Evolutionary conservation across 352 stramenopile genomes (phyloP), one percentile per base, ranked within the genome.

Genomic region (Thraustochytrium striatum): DNA sequence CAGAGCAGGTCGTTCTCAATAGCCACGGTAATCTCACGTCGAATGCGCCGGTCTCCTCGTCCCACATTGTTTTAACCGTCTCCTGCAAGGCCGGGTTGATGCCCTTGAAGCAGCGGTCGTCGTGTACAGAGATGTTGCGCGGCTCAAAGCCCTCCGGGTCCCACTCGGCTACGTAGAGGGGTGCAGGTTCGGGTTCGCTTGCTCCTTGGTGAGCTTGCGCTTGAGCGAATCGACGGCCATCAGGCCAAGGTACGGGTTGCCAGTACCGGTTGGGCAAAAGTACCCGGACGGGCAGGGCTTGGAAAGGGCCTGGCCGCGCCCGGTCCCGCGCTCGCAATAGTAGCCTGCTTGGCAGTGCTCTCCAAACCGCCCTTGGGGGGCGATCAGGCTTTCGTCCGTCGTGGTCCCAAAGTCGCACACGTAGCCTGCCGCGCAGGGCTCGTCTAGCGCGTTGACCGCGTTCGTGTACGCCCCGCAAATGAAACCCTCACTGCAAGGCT

Each of bases 211-310:
- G 1, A 98, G 82, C n/a, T 84, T 72, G 33, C 93, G 86, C 28
- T 86, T 88, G 30, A 97, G 44, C 2, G 88, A 92, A 81, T 98
- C 95, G 79, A 97, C 92, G 1, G 94, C 92, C 1, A 97, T 87
- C 1, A 87, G 84, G 7, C 94, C 94, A 2, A 91, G 80, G 30
- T 91, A 85, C 68, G 91, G 90, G 78, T 97, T 90, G 2, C 86
- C 86, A 9, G 94, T 97, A 0, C 94, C 95, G 7, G 93, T 97
- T 0, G 94, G 95, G 81, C 94, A 98, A 84, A 97, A 98, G 86
- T 97, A 95, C 28, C 93, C 90, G 16, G 84, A 83, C 3, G 92
- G 92, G 82, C 95, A 98, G 21, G 83, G 38, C 41, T 87, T 89
- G 1, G 85, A 75, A n/a, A 87, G 82, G 65, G 93, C 90, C 57